Evolutionary conservation across 495 filamentous ascomycete genomes (phyloP).

Genomic region (Opeltia flavorubescens): DNA sequence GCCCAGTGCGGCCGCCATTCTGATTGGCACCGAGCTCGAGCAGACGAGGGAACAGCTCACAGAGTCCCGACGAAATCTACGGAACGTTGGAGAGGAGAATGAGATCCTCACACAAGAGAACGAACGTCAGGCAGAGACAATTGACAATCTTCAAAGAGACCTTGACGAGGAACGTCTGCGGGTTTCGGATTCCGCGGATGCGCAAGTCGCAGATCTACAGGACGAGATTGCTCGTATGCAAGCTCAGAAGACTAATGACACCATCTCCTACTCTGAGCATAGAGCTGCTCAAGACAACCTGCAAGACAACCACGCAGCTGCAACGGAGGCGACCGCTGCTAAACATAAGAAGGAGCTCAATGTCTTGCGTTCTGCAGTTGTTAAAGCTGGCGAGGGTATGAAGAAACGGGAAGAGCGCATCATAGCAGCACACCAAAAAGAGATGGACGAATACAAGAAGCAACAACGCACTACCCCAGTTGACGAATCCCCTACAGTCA

Average conservation of each 20-base stretch:
- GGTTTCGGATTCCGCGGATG: not conserved
- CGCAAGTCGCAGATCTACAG: conserved; percentile 22
- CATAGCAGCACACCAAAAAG: conserved; percentile 4
- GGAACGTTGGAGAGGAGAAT: conserved; percentile 35
- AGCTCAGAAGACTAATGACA: conserved; percentile 14
- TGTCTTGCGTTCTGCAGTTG: conserved; percentile 24
- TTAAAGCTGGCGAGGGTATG: conserved; percentile 24
- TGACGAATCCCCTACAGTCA: conserved; percentile 7
- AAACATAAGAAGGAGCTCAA: conserved; percentile 31
- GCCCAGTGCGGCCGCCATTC: not conserved
- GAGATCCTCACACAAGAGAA: conserved; percentile 21
- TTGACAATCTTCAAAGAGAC: not conserved
- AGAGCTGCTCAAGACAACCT: conserved; percentile 28
- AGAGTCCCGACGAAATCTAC: conserved; percentile 29
- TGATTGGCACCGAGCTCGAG: conserved; percentile 16
- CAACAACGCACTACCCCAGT: not conserved
- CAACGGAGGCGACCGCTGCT: conserved; percentile 26
- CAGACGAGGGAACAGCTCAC: conserved; percentile 22
- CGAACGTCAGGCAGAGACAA: conserved; percentile 8
- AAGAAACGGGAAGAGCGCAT: conserved; percentile 23
- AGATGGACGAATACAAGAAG: conserved; percentile 1
- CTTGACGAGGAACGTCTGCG: not conserved
- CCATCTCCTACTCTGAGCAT: conserved; percentile 22
- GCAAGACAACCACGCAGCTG: conserved; percentile 24
- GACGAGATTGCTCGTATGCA: conserved; percentile 22